phyloP scores from a whole-genome alignment of 768 basidiomycete species.

The Boletellus emodensis region DNA sequence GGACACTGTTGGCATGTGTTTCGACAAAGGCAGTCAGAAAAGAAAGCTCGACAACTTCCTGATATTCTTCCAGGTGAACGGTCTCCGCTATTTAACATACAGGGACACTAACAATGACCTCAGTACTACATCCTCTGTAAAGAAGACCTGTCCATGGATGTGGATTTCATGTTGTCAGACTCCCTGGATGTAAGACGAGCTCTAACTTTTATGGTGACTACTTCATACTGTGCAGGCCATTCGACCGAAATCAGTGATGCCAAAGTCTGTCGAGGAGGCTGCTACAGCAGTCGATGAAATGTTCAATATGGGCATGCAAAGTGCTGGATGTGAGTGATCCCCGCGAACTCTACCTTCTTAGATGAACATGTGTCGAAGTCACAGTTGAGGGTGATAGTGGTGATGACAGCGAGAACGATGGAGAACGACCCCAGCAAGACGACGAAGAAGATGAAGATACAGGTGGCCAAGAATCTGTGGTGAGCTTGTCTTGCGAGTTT shows the following conservation, averaged over 20 bases:
- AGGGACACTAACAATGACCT: slow-evolving; percentile 2
- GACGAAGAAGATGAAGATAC: slow-evolving; percentile 67
- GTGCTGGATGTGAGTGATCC: slow-evolving; percentile 45
- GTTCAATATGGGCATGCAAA: slow-evolving; percentile 65
- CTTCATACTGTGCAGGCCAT: slow-evolving; percentile 52
- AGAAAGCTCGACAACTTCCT: slow-evolving; percentile 93
- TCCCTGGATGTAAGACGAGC: slow-evolving; percentile 71
- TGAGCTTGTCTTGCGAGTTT: slow-evolving; percentile 30
- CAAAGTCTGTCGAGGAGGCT: slow-evolving; percentile 81
- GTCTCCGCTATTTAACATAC: neutral
- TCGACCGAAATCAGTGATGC: slow-evolving; percentile 71
- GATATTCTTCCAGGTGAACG: slow-evolving; percentile 82
- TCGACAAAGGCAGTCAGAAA: slow-evolving; percentile 88
- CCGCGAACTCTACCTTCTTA: neutral
- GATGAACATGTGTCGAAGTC: slow-evolving; percentile 26
- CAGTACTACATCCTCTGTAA: slow-evolving; percentile 91
- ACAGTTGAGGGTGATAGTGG: slow-evolving; percentile 37
- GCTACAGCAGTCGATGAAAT: slow-evolving; percentile 88
- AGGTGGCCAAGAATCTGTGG: slow-evolving; percentile 47
- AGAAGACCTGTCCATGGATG: slow-evolving; percentile 88
- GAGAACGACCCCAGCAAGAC: slow-evolving; percentile 39
- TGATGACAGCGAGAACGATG: slow-evolving; percentile 53
- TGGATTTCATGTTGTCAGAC: slow-evolving; percentile 95
- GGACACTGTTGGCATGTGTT: slow-evolving; percentile 97
- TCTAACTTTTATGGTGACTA: neutral